Evolutionary conservation across 441 rosid species (phyloP).

Genomic region (Bruguiera hainesii): DNA sequence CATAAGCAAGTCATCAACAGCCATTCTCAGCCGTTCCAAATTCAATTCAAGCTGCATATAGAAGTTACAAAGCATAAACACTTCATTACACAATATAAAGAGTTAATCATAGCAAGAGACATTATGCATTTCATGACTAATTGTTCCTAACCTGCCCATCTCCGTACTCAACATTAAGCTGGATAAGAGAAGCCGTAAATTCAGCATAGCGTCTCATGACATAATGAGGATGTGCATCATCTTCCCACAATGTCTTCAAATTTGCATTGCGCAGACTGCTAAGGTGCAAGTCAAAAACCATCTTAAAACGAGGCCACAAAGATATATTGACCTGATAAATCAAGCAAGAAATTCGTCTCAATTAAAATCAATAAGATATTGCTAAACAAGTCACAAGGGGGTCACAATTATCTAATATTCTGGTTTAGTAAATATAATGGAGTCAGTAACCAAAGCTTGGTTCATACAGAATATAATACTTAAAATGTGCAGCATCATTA

Average conservation of each 20-base stretch:
- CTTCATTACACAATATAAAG: neutral
- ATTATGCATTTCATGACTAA: neutral
- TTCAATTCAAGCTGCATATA: slow-evolving; percentile 89
- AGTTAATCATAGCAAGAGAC: neutral
- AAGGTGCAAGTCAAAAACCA: slow-evolving; percentile 94
- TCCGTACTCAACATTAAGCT: slow-evolving; percentile 90
- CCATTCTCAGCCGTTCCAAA: slow-evolving; percentile 95
- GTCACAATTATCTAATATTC: neutral
- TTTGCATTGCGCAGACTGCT: slow-evolving; percentile 91
- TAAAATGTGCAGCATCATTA: neutral
- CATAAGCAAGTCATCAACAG: slow-evolving; percentile 81
- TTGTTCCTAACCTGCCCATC: slow-evolving; percentile 83
- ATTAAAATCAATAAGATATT: slow-evolving; percentile 2
- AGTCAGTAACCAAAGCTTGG: too few species aligned
- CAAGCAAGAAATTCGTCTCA: slow-evolving; percentile 19
- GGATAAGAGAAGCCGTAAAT: slow-evolving; percentile 96
- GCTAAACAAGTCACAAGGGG: neutral
- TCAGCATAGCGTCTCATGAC: slow-evolving; percentile 99
- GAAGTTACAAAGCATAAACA: neutral
- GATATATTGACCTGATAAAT: slow-evolving; percentile 77
- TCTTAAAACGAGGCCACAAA: slow-evolving; percentile 98
- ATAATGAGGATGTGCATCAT: slow-evolving; percentile 98
- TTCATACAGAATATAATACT: neutral
- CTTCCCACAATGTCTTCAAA: slow-evolving; percentile 91
- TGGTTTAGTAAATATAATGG: neutral